These are phyloP conservation scores for Populus davidiana DNA, from an alignment of 345 rosid genomes.

Conservation along the genomic window DNA sequence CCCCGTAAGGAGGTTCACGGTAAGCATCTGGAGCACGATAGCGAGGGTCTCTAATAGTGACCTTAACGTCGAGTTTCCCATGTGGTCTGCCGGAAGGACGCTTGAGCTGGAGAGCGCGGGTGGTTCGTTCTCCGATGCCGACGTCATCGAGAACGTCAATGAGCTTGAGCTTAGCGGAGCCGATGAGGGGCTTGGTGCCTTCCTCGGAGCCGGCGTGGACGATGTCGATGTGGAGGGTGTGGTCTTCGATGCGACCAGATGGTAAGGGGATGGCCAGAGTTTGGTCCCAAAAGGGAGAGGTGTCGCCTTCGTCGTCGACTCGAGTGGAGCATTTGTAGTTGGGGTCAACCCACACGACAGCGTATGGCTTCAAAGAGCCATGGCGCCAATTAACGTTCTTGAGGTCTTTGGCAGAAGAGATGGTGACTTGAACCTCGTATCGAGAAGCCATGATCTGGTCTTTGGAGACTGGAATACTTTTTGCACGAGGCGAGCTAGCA, in stretches of 20 bases:
- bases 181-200: conserved; percentile 72
- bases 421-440: conserved; percentile 49
- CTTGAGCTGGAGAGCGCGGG: conserved; percentile 51
- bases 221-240: conserved; percentile 54
- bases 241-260: conserved; percentile 38
- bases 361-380: conserved; percentile 62
- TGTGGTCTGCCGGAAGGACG: conserved; percentile 94
- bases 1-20: conserved; percentile 42
- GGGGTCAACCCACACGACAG: conserved; percentile 71
- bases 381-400: conserved; percentile 92
- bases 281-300: conserved; percentile 61
- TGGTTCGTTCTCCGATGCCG: conserved; percentile 41
- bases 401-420: conserved; percentile 62
- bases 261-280: conserved; percentile 47
- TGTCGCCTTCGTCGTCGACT: conserved; percentile 65
- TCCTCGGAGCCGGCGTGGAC: conserved; percentile 69
- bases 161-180: conserved; percentile 63
- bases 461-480: background rate
- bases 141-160: conserved; percentile 55
- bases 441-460: conserved; percentile 32
- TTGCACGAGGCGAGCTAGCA: no score
- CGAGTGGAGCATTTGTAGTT: conserved; percentile 47
- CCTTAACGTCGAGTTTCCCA: conserved; percentile 63
- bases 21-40: conserved; percentile 32
- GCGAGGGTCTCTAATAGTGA: conserved; percentile 39